phyloP scores from a whole-genome alignment of 495 filamentous ascomycete genomes.

The Aspergillus coremiiformis region DNA sequence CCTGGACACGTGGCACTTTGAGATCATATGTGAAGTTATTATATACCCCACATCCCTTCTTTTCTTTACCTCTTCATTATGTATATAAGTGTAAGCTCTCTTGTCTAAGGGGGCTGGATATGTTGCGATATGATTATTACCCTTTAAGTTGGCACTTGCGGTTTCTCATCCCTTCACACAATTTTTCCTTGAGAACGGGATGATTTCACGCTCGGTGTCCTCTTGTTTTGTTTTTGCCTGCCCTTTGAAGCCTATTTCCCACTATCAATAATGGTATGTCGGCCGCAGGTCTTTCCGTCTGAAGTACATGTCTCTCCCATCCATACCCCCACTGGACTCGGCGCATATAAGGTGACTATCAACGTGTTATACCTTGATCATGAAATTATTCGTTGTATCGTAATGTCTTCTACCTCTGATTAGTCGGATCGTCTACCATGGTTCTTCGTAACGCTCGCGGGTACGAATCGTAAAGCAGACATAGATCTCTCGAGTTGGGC shows the following conservation, averaged over 20 bases:
- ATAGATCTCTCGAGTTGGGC: slow-evolving; percentile 69
- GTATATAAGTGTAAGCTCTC: slow-evolving; percentile 12
- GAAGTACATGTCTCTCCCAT: background rate
- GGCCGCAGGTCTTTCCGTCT: background rate
- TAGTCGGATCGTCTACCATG: background rate
- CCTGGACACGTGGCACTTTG: background rate
- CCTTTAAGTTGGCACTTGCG: background rate
- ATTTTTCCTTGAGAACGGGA: background rate
- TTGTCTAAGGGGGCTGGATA: background rate
- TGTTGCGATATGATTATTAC: background rate
- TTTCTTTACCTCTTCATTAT: slow-evolving; percentile 6
- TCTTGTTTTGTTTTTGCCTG: background rate
- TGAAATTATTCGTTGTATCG: background rate
- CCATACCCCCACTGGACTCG: background rate
- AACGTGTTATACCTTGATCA: background rate
- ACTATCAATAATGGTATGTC: background rate
- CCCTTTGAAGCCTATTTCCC: background rate
- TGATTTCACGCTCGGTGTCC: background rate
- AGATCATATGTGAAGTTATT: slow-evolving; percentile 9
- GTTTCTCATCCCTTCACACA: background rate
- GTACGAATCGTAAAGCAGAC: slow-evolving; percentile 77
- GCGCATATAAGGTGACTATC: background rate
- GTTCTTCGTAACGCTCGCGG: slow-evolving; percentile 52
- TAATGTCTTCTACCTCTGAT: background rate
- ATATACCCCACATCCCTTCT: slow-evolving; percentile 14